These are phyloP conservation scores for Schizosaccharomyces osmophilus DNA, from an alignment of 805 yeast species.

Conservation along the genomic window DNA sequence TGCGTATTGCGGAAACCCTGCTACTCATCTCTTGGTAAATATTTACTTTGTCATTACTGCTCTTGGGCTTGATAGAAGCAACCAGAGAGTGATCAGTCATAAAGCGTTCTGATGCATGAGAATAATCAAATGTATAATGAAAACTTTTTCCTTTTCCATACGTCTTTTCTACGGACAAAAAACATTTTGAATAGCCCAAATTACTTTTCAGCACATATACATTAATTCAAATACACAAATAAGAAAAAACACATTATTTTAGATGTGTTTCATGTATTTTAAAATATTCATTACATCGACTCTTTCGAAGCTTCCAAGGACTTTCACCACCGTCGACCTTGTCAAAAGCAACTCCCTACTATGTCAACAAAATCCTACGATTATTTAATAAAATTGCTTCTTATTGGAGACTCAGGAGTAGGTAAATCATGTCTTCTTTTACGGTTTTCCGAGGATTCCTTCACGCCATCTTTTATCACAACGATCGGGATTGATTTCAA, in stretches of 20 bases:
- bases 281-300: background rate
- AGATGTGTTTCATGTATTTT: background rate
- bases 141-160: no score
- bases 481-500: slow-evolving; percentile 93
- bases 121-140: no score
- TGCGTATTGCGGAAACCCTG: no score
- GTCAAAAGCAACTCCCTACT: background rate
- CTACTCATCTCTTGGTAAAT: no score
- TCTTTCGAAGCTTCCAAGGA: background rate
- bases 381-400: slow-evolving; percentile 74
- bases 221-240: no score
- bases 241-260: background rate
- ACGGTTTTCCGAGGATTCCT: slow-evolving; percentile 91
- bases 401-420: slow-evolving; percentile 96
- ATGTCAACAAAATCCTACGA: slow-evolving; percentile 24
- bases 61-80: no score
- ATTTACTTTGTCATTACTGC: no score
- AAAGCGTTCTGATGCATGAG: no score
- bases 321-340: background rate
- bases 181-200: no score
- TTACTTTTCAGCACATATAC: no score
- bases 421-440: slow-evolving; percentile 88
- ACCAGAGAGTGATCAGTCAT: no score
- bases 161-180: no score
- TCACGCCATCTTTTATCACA: slow-evolving; percentile 87